Evolutionary conservation across 805 yeast species (phyloP).

Genomic region (Candida cerambycidarum): DNA sequence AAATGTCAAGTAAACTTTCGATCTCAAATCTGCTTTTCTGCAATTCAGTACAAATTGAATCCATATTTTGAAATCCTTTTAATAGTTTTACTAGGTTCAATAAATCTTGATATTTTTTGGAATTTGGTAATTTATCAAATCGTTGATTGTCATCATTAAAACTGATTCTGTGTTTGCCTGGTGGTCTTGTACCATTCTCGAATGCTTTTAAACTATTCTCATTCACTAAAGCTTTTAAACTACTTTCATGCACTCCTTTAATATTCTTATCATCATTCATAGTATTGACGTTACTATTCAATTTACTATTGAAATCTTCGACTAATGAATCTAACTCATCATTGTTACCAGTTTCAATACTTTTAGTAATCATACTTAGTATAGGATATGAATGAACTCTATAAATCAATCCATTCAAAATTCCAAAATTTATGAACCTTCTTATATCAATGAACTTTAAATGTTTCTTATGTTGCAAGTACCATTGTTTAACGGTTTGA

Average conservation of each 20-base stretch:
- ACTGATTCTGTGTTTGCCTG: conserved; percentile 31
- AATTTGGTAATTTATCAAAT: conserved; percentile 9
- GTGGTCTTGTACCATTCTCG: conserved; percentile 10
- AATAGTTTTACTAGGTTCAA: conserved; percentile 43
- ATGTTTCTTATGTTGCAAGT: conserved; percentile 55
- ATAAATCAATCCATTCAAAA: conserved; percentile 76
- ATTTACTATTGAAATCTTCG: conserved; percentile 12
- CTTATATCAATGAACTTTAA: conserved; percentile 75
- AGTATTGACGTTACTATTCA: conserved; percentile 10
- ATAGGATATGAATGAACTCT: conserved; percentile 78
- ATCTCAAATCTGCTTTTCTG: conserved; percentile 56
- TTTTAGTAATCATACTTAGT: conserved; percentile 38
- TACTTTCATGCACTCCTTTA: conserved; percentile 5
- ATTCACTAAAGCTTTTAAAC: conserved; percentile 22
- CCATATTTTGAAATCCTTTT: conserved; percentile 55
- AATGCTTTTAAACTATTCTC: conserved; percentile 20
- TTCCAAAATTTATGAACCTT: conserved; percentile 83
- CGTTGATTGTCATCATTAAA: conserved; percentile 21
- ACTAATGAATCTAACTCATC: conserved; percentile 20
- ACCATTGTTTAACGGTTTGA: conserved; percentile 79
- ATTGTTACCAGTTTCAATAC: conserved; percentile 30
- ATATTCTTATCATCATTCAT: conserved; percentile 7
- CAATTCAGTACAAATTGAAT: conserved; percentile 69
- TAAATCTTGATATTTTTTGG: conserved; percentile 27
- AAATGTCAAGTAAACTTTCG: conserved; percentile 42